Conservation (phyloP, 768 basidiomycete species). For the Pluteus cervinus region DNA sequence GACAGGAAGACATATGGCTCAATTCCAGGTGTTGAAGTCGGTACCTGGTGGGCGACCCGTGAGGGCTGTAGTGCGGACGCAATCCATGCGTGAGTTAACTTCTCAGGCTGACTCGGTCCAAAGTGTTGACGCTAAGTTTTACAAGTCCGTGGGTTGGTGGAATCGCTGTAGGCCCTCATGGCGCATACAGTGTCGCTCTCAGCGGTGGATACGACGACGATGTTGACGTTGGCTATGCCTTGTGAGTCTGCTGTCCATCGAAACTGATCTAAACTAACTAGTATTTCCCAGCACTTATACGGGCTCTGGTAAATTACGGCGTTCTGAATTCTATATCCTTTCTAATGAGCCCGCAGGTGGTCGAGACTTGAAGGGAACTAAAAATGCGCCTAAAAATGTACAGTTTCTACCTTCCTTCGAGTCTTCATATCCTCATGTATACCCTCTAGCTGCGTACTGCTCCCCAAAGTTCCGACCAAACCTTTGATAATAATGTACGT, state of each 20-base stretch:
- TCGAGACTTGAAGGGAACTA: slow-evolving; percentile 82
- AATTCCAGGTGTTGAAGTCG: slow-evolving; percentile 76
- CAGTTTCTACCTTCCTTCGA: slow-evolving; percentile 12
- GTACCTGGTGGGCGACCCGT: slow-evolving; percentile 79
- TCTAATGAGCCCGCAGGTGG: slow-evolving; percentile 45
- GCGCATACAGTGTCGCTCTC: slow-evolving; percentile 81
- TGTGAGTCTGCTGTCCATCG: slow-evolving; percentile 43
- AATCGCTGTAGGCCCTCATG: slow-evolving; percentile 58
- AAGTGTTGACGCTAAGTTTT: slow-evolving; percentile 6
- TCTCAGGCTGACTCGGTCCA: not conserved
- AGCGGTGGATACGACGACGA: slow-evolving; percentile 90
- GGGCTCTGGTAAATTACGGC: slow-evolving; percentile 51
- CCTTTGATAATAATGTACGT: slow-evolving; percentile 59
- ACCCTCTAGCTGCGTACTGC: slow-evolving; percentile 75
- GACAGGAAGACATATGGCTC: slow-evolving; percentile 74
- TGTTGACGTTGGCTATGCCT: slow-evolving; percentile 74
- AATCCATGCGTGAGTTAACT: slow-evolving; percentile 72
- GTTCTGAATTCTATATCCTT: not conserved
- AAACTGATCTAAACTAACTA: not conserved
- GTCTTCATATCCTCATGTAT: not conserved
- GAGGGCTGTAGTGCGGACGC: slow-evolving; percentile 68
- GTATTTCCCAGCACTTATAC: slow-evolving; percentile 60
- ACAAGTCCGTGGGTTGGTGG: slow-evolving; percentile 79
- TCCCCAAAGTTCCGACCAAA: slow-evolving; percentile 79
- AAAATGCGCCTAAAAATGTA: slow-evolving; percentile 78